Evolutionary conservation across 2,329 filamentous ascomycete genomes (phyloP), one percentile per base, ranked within the genome.

Genomic region (Neurospora sp.): DNA sequence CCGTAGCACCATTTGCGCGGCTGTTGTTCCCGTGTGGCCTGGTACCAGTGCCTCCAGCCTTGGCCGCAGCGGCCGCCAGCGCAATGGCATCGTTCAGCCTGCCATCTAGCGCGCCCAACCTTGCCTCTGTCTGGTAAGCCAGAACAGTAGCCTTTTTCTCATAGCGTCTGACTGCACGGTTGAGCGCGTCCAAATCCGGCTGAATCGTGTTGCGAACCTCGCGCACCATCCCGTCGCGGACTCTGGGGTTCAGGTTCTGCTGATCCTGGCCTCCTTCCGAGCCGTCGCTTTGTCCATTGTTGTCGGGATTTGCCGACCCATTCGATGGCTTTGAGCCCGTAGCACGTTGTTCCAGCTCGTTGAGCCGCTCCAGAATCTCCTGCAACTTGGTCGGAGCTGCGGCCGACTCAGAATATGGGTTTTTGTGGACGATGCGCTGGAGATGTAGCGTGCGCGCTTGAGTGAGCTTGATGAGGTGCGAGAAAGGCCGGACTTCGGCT

Each of bases 91-190:
- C 93, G 72, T 89, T 88, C 15, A 96, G 80, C 41, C 91, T 86
- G 0, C 84, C 82, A 73, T 97, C 91, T 4, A 97, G 83, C 23
- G 88, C 86, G 52, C 88, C 86, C 70, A 97, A 87, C 33, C 91
- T 87, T 8, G 89, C 86, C 73, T 97, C 93, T 2, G 89, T 92
- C 76, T 95, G 90, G 69, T 91, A 85, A 10, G 91, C 86, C 37
- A 93, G 86, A 8, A 94, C 83, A 0, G 90, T 90, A 4, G 91
- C 89, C 75, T 93, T 92, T 81, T 97, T 97, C 81, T 98, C 95
- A 76, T 97, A 97, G 41, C 93, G 89, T 23, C 95, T 87, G 65
- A 98, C 91, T 4, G 95, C 94, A 66, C 95, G 89, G 75, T 93
- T 96, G 39, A 98, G 83, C 0, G 93, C 92, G 75, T 97, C 94